phyloP scores from a whole-genome alignment of 192 early-diverging fungal species.

The Coemansia sp. region DNA sequence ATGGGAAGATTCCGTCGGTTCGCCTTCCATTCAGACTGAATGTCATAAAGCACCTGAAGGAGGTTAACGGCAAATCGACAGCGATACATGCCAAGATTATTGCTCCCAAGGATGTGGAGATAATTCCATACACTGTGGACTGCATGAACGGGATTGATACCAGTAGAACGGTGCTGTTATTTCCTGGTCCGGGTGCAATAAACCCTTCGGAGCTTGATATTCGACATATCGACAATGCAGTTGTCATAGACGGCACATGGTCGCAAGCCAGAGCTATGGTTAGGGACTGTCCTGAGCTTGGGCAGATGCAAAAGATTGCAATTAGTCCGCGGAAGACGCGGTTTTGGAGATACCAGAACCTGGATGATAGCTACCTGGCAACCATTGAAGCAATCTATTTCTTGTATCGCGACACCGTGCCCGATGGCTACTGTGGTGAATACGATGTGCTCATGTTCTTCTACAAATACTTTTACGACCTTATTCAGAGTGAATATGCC shows the following conservation, averaged over 20 bases:
- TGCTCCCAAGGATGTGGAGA: slow-evolving; percentile 66
- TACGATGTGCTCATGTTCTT: slow-evolving; percentile 91
- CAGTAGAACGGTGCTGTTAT: slow-evolving; percentile 71
- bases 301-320: slow-evolving; percentile 60
- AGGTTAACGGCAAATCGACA: slow-evolving; percentile 84
- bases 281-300: slow-evolving; percentile 53
- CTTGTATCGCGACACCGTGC: slow-evolving; percentile 80
- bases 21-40: slow-evolving; percentile 71
- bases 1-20: slow-evolving; percentile 60
- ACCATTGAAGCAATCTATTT: slow-evolving; percentile 98
- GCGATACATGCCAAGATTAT: slow-evolving; percentile 82
- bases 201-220: slow-evolving; percentile 68
- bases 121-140: slow-evolving; percentile 57
- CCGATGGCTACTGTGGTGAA: slow-evolving; percentile 64
- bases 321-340: slow-evolving; percentile 73
- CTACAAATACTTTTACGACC: slow-evolving; percentile 86
- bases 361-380: slow-evolving; percentile 72
- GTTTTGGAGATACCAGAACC: slow-evolving; percentile 91
- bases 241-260: slow-evolving; percentile 98
- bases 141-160: slow-evolving; percentile 66
- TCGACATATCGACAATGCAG: slow-evolving; percentile 65
- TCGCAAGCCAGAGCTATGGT: slow-evolving; percentile 71
- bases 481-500: slow-evolving; percentile 80
- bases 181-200: slow-evolving; percentile 77
- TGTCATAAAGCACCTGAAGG: slow-evolving; percentile 79